Evolutionary conservation across 768 basidiomycete species (phyloP), one percentile per base, ranked within the genome.

Genomic region (Cystofilobasidium capitatum): DNA sequence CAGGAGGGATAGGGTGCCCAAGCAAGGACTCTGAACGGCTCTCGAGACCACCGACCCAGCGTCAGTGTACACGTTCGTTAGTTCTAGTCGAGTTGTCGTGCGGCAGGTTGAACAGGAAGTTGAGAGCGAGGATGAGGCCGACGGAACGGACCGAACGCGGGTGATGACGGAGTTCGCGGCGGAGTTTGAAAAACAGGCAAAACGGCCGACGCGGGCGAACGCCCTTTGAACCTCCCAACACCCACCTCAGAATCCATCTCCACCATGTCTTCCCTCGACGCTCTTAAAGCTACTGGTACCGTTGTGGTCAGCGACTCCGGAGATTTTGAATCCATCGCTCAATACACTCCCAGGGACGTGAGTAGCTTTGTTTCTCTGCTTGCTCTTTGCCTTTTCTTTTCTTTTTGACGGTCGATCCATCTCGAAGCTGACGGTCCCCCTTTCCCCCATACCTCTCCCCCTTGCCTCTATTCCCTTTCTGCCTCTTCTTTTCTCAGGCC

Each of bases 281-380:
- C 72, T 69, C 88, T 94, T 77, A 94, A 94, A 77, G 83, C 87
- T 73, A 88, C 88, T 74, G 94, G 92, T 74, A 98, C 94, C 76
- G 84, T 88, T 77, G 93, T 98, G 79, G 91, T 94, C 75, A 92
- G 90, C 58, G 94, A 99, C 82, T 93, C 91, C 67, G 94, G 66
- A 58, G 66, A 68, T 70, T 55, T 71, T 47, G 69, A 17, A 59
- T 42, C 71, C 49, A 58, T 55, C 44, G 62, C 68, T 31, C 39
- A 47, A 33, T 69, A 69, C 68, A 35, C 59, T 57, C 68, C 68
- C 26, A 62, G 64, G 63, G 68, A 69, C 51, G 66, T 67, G 35
- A 44, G 65, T 66, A n/a, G n/a, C n/a, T n/a, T n/a, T n/a, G 10
- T 14, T 12, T 26, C 33, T 36, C 1, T 35, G 22, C 40, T 58